Conservation (phyloP, 495 filamentous ascomycete species). For the Neurospora tetrasperma region DNA sequence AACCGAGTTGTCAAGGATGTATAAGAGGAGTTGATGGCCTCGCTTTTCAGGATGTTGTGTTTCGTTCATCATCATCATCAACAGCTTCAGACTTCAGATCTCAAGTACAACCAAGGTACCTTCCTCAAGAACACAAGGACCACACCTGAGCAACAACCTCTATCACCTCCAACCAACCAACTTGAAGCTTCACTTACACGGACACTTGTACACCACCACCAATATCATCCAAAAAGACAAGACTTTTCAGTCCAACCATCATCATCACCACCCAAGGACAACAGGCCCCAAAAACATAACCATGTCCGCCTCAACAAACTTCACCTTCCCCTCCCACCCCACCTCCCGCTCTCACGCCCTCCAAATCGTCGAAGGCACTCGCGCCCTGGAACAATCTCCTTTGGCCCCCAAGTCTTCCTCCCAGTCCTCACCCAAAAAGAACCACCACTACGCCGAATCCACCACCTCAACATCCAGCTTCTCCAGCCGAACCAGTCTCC, state of each 20-base stretch:
- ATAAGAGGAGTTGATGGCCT: neutral
- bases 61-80: neutral
- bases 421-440: neutral
- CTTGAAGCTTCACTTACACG: neutral
- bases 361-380: neutral
- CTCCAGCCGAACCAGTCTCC: conserved; percentile 12
- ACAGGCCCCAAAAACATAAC: neutral
- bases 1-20: neutral
- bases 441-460: conserved; percentile 7
- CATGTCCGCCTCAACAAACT: neutral
- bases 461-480: conserved; percentile 7
- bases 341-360: neutral
- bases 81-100: neutral
- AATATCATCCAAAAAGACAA: neutral
- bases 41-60: neutral
- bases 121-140: neutral
- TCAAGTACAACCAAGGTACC: neutral
- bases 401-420: too few relatives aligned
- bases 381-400: neutral
- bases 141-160: too few relatives aligned
- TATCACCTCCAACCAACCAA: neutral
- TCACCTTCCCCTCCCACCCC: neutral
- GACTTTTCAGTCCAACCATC: neutral
- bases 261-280: neutral
- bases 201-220: neutral